A percentile compares a stretch with the other conserved stretches of the same genome.
Evolutionary conservation across 805 yeast genomes (phyloP).

Genomic region (Wickerhamomyces hampshirensis): DNA sequence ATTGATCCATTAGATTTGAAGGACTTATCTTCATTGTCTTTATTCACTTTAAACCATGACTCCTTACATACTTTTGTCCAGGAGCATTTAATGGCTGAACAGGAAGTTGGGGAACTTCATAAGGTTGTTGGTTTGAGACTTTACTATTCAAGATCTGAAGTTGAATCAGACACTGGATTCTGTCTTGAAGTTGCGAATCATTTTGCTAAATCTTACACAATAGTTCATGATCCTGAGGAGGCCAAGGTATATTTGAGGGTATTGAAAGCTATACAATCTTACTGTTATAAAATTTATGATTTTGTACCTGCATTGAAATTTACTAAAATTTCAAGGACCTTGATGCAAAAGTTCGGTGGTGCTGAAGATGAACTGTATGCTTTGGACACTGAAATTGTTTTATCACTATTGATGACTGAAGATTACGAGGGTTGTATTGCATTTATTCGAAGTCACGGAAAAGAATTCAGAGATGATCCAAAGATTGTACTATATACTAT

Average conservation of each 20-base stretch:
- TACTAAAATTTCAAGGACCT: constrained; percentile 31
- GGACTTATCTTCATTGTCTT: constrained; percentile 32
- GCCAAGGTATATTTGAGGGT: constrained; percentile 32
- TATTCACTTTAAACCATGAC: constrained; percentile 39
- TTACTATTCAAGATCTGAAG: constrained; percentile 9
- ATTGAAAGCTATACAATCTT: constrained; percentile 38
- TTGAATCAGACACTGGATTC: constrained; percentile 3
- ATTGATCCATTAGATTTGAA: constrained; percentile 27
- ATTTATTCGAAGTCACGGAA: constrained; percentile 29
- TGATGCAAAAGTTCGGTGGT: constrained; percentile 8
- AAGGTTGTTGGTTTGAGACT: constrained; percentile 39
- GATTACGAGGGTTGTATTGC: constrained; percentile 32
- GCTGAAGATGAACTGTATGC: constrained; percentile 1
- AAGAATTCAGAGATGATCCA: constrained; percentile 26
- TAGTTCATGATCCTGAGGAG: constrained; percentile 28
- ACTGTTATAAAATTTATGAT: constrained; percentile 40
- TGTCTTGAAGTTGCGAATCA: constrained; percentile 17
- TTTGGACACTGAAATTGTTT: constrained; percentile 12
- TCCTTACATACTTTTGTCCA: constrained; percentile 30
- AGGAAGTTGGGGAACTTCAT: constrained; percentile 31
- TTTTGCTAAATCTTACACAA: constrained; percentile 13
- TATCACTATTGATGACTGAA: constrained; percentile 23
- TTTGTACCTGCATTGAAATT: constrained; percentile 36
- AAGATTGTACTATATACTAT: constrained; percentile 35
- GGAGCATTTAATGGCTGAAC: constrained; percentile 19